Conservation (phyloP, 1,284 basidiomycete genomes). For the Pulveroboletus sp. region DNA sequence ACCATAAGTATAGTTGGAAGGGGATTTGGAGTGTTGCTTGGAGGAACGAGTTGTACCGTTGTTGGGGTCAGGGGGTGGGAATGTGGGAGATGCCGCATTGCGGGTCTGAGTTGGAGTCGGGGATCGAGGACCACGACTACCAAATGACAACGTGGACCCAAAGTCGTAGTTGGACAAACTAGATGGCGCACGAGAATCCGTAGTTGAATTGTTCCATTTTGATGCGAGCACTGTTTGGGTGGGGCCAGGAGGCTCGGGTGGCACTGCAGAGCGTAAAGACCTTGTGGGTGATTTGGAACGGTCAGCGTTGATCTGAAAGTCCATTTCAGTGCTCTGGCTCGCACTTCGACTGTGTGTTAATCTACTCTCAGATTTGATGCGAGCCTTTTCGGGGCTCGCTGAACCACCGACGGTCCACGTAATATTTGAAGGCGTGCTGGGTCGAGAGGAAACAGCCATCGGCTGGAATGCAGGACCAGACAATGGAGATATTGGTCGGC, state of each 20-base stretch:
- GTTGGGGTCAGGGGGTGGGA: conserved; percentile 37
- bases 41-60: conserved; percentile 49
- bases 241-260: conserved; percentile 55
- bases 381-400: conserved; percentile 35
- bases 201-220: conserved; percentile 29
- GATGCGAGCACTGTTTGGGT: conserved; percentile 21
- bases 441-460: conserved; percentile 58
- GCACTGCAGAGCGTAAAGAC: conserved; percentile 54
- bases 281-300: conserved; percentile 46
- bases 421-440: conserved; percentile 72
- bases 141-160: conserved; percentile 47
- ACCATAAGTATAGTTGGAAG: conserved; percentile 53
- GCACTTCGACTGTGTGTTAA: conserved; percentile 56
- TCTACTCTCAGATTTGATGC: conserved; percentile 37
- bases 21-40: conserved; percentile 49
- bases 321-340: conserved; percentile 56
- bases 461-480: conserved; percentile 61
- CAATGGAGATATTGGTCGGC: conserved; percentile 67
- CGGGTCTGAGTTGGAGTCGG: conserved; percentile 64
- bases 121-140: conserved; percentile 52
- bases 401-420: conserved; percentile 52
- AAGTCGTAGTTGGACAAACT: conserved; percentile 55
- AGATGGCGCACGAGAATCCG: conserved; percentile 48
- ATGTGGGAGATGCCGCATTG: conserved; percentile 55
- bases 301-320: conserved; percentile 40